Percentiles rank a stretch among this genome's conserved stretches.
Conservation (phyloP, 805 yeast species). For the Kodamaea kaohsiungensis region DNA sequence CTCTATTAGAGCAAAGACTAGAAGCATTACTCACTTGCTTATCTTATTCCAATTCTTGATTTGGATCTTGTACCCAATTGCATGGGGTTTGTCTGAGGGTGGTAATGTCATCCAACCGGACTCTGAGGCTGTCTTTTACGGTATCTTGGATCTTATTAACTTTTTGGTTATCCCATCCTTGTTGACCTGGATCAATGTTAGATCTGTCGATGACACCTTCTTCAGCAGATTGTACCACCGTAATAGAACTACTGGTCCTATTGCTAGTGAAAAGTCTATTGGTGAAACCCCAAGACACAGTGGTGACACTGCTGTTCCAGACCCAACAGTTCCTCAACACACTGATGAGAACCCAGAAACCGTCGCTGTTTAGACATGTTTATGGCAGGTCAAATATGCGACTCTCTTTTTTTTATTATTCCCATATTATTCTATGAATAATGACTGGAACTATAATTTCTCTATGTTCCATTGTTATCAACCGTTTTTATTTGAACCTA, state of each 20-base stretch:
- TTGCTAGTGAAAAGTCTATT: slow-evolving; percentile 22
- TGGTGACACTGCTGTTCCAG: slow-evolving; percentile 45
- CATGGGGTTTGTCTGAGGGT: slow-evolving; percentile 61
- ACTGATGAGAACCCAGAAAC: slow-evolving; percentile 1
- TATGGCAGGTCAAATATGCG: not conserved
- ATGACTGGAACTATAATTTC: not conserved
- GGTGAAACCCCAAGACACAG: slow-evolving; percentile 41
- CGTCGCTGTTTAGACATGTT: not conserved
- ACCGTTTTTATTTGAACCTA: not conserved
- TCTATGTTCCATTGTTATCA: not conserved
- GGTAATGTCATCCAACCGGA: slow-evolving; percentile 62
- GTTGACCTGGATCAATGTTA: slow-evolving; percentile 29
- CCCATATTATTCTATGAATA: not conserved
- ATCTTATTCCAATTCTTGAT: slow-evolving; percentile 38
- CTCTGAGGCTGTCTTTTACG: slow-evolving; percentile 59
- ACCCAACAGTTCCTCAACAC: not conserved
- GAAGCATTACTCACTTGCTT: slow-evolving; percentile 13
- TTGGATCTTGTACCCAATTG: slow-evolving; percentile 50
- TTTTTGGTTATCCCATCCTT: slow-evolving; percentile 45
- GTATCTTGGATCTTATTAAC: slow-evolving; percentile 53
- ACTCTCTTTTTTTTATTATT: not conserved
- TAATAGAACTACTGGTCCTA: slow-evolving; percentile 6
- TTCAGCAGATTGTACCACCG: slow-evolving; percentile 21
- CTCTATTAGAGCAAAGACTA: slow-evolving; percentile 7
- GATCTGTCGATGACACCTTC: slow-evolving; percentile 28